Base-by-base conservation (phyloP, 352 stramenopile genomes). In the Phytopythium vexans region DNA sequence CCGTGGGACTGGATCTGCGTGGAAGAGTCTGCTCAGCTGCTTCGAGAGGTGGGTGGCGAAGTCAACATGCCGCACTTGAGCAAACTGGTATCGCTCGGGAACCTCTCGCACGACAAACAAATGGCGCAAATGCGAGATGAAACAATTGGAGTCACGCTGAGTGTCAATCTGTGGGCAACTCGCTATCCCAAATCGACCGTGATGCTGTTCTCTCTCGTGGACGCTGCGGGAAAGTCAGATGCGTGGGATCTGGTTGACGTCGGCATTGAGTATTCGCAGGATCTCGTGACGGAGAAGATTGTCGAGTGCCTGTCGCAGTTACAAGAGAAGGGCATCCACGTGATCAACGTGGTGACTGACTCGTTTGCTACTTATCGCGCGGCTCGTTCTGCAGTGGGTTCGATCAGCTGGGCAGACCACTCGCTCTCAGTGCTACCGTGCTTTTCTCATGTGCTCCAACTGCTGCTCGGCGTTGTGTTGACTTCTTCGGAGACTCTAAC, bases 331-430 rank as follows among this genome's bases (percentile, higher is more conserved):
- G 64, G 68, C 12, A 74, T 89, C 5, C 58, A 72, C n/a, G 58
- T 93, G 41, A 86, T 93, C 40, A 86, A 72, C 33, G 87, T 93
- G 53, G 79, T 91, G 51, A 66, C 74, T 0, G 81, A 91, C 37
- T 68, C 74, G 4, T 54, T 57, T 7, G 56, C 77, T n/a, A 46
- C 54, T 8, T 77, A 74, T 45, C 49, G 60, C 14, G 72, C 74
- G 8, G 73, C 77, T 36, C 70, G 67, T 27, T 60, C 79, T 54
- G 68, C 68, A 6, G 62, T 86, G 15, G 72, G 54, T 39, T 67
- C 72, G 0, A 62, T 61, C 9, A 62, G 69, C 38, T 64, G 59
- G 46, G 60, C 67, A 46, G 77, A 59, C 60, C 52, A 74, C 37
- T 70, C 68, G 4, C 78, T 86, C n/a, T 66, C 74, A 21, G 74